A percentile compares a stretch with the other conserved stretches of the same genome.
These are phyloP conservation scores for Sporothrix protearum DNA, from an alignment of 2,329 filamentous ascomycete genomes.

Conservation along the genomic window DNA sequence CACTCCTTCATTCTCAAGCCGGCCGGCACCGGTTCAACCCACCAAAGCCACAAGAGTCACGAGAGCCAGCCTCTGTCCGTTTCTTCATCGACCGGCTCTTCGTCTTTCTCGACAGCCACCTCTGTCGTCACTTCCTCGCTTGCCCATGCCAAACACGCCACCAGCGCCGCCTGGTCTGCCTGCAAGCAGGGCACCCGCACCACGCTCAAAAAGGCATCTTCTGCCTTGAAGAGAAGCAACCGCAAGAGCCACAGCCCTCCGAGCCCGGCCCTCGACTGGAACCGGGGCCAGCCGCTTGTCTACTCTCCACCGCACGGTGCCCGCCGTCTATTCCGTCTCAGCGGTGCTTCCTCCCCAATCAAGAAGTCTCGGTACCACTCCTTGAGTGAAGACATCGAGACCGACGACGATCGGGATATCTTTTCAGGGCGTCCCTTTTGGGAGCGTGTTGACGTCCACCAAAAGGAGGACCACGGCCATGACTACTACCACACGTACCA, in stretches of 20 bases:
- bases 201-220: background rate
- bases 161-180: conserved; percentile 20
- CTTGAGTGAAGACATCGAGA: background rate
- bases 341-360: background rate
- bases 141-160: conserved; percentile 19
- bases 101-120: background rate
- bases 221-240: background rate
- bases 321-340: conserved; percentile 7
- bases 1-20: conserved; percentile 1
- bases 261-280: background rate
- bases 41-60: conserved; percentile 13
- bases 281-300: background rate
- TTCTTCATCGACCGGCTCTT: background rate
- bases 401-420: conserved; percentile 12
- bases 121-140: conserved; percentile 9
- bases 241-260: background rate
- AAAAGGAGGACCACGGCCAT: background rate
- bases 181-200: background rate
- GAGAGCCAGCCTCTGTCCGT: background rate
- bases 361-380: conserved; percentile 6
- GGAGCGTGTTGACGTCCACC: background rate
- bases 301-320: background rate
- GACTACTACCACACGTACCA: background rate
- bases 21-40: conserved; percentile 17
- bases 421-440: conserved; percentile 7